Percentiles rank a stretch among this genome's conserved stretches.
Conservation (phyloP, 768 basidiomycete species). For the Tricholoma sp. region DNA sequence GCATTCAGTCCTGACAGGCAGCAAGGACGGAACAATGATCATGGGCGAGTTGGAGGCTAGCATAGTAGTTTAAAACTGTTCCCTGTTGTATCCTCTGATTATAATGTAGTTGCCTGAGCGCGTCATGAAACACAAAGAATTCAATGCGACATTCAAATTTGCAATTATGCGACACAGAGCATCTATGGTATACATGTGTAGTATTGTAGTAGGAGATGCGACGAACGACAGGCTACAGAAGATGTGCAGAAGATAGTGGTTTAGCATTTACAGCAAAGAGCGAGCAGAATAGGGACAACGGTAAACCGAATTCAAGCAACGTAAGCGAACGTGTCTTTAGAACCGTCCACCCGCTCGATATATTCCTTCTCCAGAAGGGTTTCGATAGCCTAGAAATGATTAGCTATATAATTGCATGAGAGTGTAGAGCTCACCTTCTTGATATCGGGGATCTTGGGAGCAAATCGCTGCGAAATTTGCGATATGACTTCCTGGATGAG, state of each 20-base stretch:
- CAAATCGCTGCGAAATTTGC: slow-evolving; percentile 84
- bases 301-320: slow-evolving; percentile 43
- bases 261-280: not conserved
- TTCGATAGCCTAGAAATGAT: slow-evolving; percentile 69
- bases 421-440: slow-evolving; percentile 66
- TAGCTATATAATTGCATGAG: not conserved
- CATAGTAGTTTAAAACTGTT: slow-evolving; percentile 33
- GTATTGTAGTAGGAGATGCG: slow-evolving; percentile 7
- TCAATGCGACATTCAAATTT: not conserved
- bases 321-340: slow-evolving; percentile 83
- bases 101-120: no score
- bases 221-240: slow-evolving; percentile 1
- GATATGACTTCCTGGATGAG: slow-evolving; percentile 89
- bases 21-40: slow-evolving; percentile 91
- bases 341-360: slow-evolving; percentile 92
- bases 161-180: not conserved
- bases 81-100: not conserved
- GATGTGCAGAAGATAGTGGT: slow-evolving; percentile 1
- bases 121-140: not conserved
- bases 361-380: slow-evolving; percentile 96
- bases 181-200: slow-evolving; percentile 5
- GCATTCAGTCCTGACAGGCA: slow-evolving; percentile 74
- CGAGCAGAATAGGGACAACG: not conserved
- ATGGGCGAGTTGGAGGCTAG: slow-evolving; percentile 85
- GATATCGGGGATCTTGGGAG: slow-evolving; percentile 94